Evolutionary conservation across 1,284 basidiomycete species (phyloP), one percentile per base, ranked within the genome.

Genomic region (Microstroma glucosiphilum): DNA sequence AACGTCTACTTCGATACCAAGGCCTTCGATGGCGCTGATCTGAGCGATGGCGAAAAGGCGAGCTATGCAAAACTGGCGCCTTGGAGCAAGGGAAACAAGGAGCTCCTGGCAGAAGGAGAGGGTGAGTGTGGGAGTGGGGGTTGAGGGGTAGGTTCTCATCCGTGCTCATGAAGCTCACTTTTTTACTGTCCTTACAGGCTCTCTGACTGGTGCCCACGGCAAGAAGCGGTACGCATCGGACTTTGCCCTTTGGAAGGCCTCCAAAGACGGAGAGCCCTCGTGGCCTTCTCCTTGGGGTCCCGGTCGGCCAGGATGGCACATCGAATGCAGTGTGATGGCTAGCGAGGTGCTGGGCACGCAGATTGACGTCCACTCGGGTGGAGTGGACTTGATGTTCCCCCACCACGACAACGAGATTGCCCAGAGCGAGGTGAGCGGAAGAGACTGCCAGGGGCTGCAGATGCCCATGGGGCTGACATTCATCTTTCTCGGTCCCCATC

Each of bases 391-490:
- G 64, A 90, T 92, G 57, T 99, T 99, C 83, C 96, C 96, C 3
- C 96, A 99, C 82, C 96, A 99, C 79, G 96, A 98, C 80, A 99
- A 99, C 79, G 96, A 99, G 82, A 86, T 98, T 74, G 96, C 96
- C 6, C 96, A 99, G 81, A 88, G 90, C 57, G 96, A 37, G 30
- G 30, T 37, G 30, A 98, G 86, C 67, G 66, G 8, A 40, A 37
- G 12, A n/a, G 12, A 17, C 17, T 49, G 7, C 9, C 6, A 15
- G 21, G 21, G 25, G 9, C 23, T 25, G 21, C 25, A 30, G 7
- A 42, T 40, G 13, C 59, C 40, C 21, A n/a, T 53, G 42, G 56
- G 46, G 17, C 49, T 56, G 30, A 40, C n/a, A 4, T 53, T 23
- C 51, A 6, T 42, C 53, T 48, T 19, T n/a, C 51, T 2, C 12